Conservation (phyloP, 148 eudicot genomes). For the Pharnaceum exiguum region DNA sequence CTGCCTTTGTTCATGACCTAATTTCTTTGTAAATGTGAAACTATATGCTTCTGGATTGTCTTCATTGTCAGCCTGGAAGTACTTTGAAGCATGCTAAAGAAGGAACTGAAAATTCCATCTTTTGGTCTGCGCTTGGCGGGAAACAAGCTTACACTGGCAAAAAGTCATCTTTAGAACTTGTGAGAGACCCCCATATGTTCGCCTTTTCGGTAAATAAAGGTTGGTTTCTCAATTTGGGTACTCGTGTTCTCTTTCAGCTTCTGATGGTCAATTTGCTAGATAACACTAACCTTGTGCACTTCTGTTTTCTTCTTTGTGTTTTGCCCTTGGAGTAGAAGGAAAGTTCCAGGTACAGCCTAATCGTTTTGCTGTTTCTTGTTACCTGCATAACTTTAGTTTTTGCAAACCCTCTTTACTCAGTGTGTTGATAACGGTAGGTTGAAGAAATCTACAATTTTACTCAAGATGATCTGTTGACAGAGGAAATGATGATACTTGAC, state of each 20-base stretch:
- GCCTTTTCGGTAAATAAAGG: conserved; percentile 67
- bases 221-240: conserved; percentile 20
- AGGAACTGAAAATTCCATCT: conserved; percentile 93
- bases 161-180: conserved; percentile 58
- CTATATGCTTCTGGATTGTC: neutral
- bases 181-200: conserved; percentile 91
- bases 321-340: conserved; percentile 47
- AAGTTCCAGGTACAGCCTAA: conserved; percentile 68
- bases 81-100: conserved; percentile 81
- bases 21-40: neutral
- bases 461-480: conserved; percentile 96
- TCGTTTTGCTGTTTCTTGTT: neutral
- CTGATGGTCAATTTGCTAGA: neutral
- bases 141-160: conserved; percentile 80
- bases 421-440: conserved; percentile 39
- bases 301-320: conserved; percentile 19
- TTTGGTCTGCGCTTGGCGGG: conserved; percentile 96
- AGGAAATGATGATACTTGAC: conserved; percentile 90
- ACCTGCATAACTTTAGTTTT: neutral
- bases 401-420: neutral
- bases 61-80: conserved; percentile 66
- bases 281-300: conserved; percentile 21
- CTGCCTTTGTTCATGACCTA: neutral
- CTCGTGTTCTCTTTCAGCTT: neutral
- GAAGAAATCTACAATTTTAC: conserved; percentile 91